Conservation (phyloP, 306 rosid genomes). For the Quercus mongolica region DNA sequence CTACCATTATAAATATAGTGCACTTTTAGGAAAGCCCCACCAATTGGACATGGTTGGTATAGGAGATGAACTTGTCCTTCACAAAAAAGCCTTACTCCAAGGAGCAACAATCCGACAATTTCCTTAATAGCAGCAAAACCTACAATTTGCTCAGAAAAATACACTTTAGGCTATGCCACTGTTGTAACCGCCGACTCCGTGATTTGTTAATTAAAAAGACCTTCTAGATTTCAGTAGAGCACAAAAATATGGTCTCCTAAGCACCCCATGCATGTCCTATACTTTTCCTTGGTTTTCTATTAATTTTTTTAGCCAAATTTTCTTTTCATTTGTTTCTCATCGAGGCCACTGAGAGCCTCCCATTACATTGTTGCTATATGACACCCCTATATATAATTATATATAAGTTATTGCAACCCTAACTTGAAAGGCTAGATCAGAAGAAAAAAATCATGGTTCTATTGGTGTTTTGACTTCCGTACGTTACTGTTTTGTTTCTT, state of each 20-base stretch:
- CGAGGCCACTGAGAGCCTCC: background rate
- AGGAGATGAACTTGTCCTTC: conserved; percentile 20
- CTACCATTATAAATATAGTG: background rate
- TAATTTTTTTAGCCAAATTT: background rate
- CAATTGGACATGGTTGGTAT: background rate
- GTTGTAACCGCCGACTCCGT: conserved; percentile 58
- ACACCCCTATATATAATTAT: background rate
- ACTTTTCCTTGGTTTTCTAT: conserved; percentile 14
- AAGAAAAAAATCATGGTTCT: background rate
- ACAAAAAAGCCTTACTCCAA: conserved; percentile 34
- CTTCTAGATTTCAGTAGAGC: conserved; percentile 59
- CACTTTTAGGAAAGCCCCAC: background rate
- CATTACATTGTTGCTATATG: background rate
- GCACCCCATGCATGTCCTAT: conserved; percentile 8
- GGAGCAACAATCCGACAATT: conserved; percentile 67
- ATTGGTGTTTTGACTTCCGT: background rate
- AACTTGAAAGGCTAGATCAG: background rate
- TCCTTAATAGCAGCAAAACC: conserved; percentile 65
- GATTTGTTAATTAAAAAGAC: conserved; percentile 36
- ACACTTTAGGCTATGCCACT: conserved; percentile 27
- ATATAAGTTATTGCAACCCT: background rate
- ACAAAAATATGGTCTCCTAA: conserved; percentile 39
- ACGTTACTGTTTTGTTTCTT: background rate
- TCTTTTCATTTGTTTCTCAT: background rate
- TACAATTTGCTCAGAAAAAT: conserved; percentile 16